Evolutionary conservation across 2,329 filamentous ascomycete species (phyloP).

Genomic region (Aspergillus thermomutatus): DNA sequence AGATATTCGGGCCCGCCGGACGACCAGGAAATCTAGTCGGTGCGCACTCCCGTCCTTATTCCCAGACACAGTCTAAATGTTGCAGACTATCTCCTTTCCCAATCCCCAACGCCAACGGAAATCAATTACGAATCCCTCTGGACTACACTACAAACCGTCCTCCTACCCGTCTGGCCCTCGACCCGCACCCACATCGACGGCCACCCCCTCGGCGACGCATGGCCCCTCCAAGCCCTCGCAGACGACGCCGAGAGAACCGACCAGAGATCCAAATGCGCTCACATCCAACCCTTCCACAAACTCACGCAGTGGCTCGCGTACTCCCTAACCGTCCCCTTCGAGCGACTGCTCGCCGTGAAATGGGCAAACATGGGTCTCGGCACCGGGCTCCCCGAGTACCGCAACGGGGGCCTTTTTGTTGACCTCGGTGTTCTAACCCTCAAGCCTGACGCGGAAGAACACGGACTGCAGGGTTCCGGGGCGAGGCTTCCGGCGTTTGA

Average conservation of each 20-base stretch:
- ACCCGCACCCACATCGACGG: conserved; percentile 42
- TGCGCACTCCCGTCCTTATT: conserved; percentile 20
- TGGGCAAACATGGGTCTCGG: conserved; percentile 55
- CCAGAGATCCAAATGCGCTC: neutral
- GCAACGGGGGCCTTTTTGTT: conserved; percentile 68
- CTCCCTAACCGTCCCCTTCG: conserved; percentile 65
- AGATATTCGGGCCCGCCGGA: conserved; percentile 43
- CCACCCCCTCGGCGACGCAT: conserved; percentile 49
- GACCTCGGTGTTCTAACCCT: conserved; percentile 55
- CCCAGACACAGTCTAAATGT: neutral
- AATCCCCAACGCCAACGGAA: conserved; percentile 18
- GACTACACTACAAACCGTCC: conserved; percentile 42
- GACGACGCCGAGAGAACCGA: conserved; percentile 10
- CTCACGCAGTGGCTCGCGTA: conserved; percentile 72
- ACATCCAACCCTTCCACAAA: conserved; percentile 56
- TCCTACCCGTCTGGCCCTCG: conserved; percentile 51
- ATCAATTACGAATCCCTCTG: conserved; percentile 44
- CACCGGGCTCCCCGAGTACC: conserved; percentile 68
- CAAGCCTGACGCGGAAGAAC: conserved; percentile 44
- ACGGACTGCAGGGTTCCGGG: conserved; percentile 47
- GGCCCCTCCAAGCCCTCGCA: conserved; percentile 38
- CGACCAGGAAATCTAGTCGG: conserved; percentile 51
- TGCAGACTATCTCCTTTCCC: conserved; percentile 41
- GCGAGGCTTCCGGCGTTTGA: conserved; percentile 48
- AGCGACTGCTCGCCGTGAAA: conserved; percentile 49